Evolutionary conservation across 1,139 yeast species (phyloP), one percentile per base, ranked within the genome.

Genomic region (Debaryomycetaceae sp.): DNA sequence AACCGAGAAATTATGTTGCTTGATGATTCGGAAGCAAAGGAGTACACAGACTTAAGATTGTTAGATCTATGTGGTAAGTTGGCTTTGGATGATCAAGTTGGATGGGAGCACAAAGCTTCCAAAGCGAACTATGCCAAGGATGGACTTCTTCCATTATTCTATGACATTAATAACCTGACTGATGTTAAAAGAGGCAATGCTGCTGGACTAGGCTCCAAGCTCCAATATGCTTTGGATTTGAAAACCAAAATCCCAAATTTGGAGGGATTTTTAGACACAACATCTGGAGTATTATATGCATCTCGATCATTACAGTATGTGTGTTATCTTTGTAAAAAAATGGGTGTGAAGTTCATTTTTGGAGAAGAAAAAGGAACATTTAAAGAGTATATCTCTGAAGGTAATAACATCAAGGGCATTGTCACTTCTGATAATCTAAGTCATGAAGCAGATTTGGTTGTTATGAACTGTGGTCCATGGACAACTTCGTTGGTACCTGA

Each of bases 401-500:
- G 40, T 14, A 39, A 38, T 3, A 46, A 36, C n/a, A 49, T 60
- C n/a, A 50, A 43, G 13, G 73, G 72, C 6, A 51, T 67, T 18
- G 37, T 41, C 29, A 59, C 70, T 5, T 46, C 46, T 9, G 68
- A 62, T 45, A 70, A 65, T 0, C 39, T 37, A 22, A 18, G 5
- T 1, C 64, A 65, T 31, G 4, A 22, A 6, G 61, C 67, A 1
- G 68, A 63, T 35, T 47, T 61, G n/a, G 63, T 59, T 5, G 59
- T 70, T 22, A 48, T 66, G 9, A 59, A 65, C 19, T 55, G 68
- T 32, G 76, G 76, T 26, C 68, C 73, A 6, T 70, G 75, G 75
- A 53, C 71, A 17, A 58, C 66, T 5, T 45, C 56, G 5, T 42
- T 68, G 3, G 56, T 70, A 13, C 63, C 62, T 8, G 63, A 60